These are phyloP conservation scores for Otatea glauca DNA, from an alignment of 176 grass and related monocot genomes.

Conservation along the genomic window DNA sequence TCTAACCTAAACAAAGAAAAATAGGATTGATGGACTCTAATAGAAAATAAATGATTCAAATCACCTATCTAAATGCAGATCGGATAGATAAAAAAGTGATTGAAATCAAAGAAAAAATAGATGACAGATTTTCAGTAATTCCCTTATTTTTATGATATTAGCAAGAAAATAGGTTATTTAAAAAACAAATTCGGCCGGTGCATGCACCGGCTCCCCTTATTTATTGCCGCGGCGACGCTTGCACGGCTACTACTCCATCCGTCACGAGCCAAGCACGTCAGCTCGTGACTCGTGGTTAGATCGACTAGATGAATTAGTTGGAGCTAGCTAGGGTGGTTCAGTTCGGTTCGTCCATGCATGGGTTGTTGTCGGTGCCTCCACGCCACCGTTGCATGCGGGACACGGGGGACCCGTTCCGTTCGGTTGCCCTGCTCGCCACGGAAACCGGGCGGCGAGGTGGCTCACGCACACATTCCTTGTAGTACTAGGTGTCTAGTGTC, in stretches of 20 bases:
- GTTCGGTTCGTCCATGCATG: neutral
- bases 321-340: neutral
- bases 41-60: no score
- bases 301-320: neutral
- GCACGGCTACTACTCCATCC: neutral
- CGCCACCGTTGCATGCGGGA: constrained; percentile 33
- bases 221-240: constrained; percentile 21
- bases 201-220: neutral
- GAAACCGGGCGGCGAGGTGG: neutral
- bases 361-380: constrained; percentile 2
- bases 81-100: no score
- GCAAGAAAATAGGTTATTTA: no score
- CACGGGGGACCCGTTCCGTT: neutral
- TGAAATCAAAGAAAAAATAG: no score
- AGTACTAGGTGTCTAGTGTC: no score
- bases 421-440: neutral
- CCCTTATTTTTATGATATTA: no score
- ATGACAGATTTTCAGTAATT: no score
- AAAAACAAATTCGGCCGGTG: no score
- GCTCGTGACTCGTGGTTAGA: neutral
- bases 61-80: no score
- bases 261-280: neutral
- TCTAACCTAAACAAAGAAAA: no score
- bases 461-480: neutral
- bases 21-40: no score